Evolutionary conservation across 208 protist species (phyloP), one percentile per base, ranked within the genome.

Genomic region (Crithidia brevicula): DNA sequence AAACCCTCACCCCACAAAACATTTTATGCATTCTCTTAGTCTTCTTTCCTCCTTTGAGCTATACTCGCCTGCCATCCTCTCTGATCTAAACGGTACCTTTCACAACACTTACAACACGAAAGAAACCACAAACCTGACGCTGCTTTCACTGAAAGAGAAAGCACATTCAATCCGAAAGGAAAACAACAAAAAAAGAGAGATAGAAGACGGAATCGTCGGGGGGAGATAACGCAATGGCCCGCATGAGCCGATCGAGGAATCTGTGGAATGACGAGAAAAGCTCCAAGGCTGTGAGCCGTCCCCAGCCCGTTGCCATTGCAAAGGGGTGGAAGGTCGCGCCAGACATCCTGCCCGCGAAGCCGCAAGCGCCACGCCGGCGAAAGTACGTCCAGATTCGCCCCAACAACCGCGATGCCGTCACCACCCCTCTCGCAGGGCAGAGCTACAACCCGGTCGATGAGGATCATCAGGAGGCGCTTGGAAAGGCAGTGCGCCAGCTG

Each of bases 391-490:
- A 75, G 30, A 84, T 86, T 23, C 75, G 78, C 2, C 91, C 88
- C 6, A 96, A 96, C 79, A 88, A 88, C n/a, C 88, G 91, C 46
- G 80, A 73, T 11, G 91, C 91, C 33, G 86, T 96, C 18, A 54
- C 88, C 2, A 51, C 77, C 9, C 91, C 91, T 3, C 82, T 91
- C 30, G 76, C 53, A 9, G 91, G 91, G 0, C 91, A 96, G 66
- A 93, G 87, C 75, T 96, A 96, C 83, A 94, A 96, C 80, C 91
- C 91, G 0, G 23, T 62, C 11, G 83, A 94, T 60, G 74, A 69
- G 8, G 88, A 89, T 51, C 91, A 96, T 68, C 91, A 96, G 72
- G 36, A 53, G 20, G 91, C 86, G 9, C 83, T 96, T 9, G 42
- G 45, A 1, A 81, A 72, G 45, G 88, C 82, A 1, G 88, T 92